Evolutionary conservation across 1,284 basidiomycete species (phyloP).

Genomic region (Leccinum variabile): DNA sequence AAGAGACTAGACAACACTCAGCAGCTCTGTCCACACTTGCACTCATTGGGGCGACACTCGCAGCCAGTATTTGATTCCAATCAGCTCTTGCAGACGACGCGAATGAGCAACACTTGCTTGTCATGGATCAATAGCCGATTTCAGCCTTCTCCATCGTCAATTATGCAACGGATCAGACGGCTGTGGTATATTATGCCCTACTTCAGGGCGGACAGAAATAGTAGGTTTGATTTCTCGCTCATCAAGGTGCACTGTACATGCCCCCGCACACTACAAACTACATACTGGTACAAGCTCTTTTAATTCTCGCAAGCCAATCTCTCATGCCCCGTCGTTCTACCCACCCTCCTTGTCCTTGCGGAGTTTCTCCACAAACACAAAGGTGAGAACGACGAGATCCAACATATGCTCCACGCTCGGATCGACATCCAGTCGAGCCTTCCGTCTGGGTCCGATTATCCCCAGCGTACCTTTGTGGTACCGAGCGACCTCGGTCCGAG

Average conservation of each 20-base stretch:
- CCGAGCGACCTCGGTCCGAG: conserved; percentile 29
- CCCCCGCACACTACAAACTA: not conserved
- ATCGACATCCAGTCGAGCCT: conserved; percentile 36
- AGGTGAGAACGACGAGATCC: conserved; percentile 43
- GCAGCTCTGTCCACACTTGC: not conserved
- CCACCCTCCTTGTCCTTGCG: conserved; percentile 32
- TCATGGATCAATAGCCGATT: no score
- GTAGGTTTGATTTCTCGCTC: no score
- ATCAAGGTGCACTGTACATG: not conserved
- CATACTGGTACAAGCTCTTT: not conserved
- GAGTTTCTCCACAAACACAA: conserved; percentile 42
- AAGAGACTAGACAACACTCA: not conserved
- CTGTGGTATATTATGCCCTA: no score
- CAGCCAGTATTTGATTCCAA: not conserved
- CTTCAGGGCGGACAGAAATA: no score
- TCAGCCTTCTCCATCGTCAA: no score
- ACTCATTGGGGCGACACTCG: not conserved
- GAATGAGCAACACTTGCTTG: not conserved
- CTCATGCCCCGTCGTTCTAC: not conserved
- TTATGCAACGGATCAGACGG: no score
- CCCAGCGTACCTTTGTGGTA: conserved; percentile 27
- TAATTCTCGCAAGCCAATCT: not conserved
- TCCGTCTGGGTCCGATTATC: conserved; percentile 24
- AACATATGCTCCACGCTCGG: conserved; percentile 37
- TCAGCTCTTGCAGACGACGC: not conserved